Evolutionary conservation across 441 rosid species (phyloP), one percentile per base, ranked within the genome.

Genomic region (Eruca vesicaria): DNA sequence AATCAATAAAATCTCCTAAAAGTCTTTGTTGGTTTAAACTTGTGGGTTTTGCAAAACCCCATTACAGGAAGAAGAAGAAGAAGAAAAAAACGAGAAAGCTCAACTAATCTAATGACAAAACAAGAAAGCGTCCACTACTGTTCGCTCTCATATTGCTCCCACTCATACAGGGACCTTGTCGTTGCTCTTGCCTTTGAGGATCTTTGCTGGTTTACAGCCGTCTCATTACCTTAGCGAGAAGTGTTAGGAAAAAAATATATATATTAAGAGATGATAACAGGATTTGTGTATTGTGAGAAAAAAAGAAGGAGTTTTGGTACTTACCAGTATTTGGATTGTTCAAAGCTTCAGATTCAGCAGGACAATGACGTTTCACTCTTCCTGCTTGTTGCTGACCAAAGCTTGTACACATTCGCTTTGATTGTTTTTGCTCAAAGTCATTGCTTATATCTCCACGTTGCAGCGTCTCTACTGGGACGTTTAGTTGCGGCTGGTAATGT

Each of bases 241-340:
- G 19, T 41, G 16, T 12, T 1, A n/a, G 48, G 11, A 36, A 41
- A 63, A 14, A 38, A 41, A 38, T 12, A 38, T 14, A n/a, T n/a
- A n/a, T n/a, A 41, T 41, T 12, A 41, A 38, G 29, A 11, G 62
- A 62, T 50, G 53, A 60, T 12, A 38, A 38, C n/a, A n/a, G n/a
- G n/a, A n/a, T n/a, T n/a, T n/a, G n/a, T n/a, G n/a, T n/a, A n/a
- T n/a, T n/a, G 28, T 32, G 55, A 12, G 52, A 56, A 45, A 18
- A 21, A 31, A 9, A 29, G 41, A 66, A 28, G 11, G 48, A 19
- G 36, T 57, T 57, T 20, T 41, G 61, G 55, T 45, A 74, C 41
- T 74, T 58, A 74, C 78, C 61, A 74, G 6, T n/a, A 15, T 23
- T 2, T 32, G 60, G 41, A 60, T 32, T 23, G 52, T n/a, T n/a